Base-by-base conservation (phyloP, 1,284 basidiomycete species). In the Paramarasmius palmivorus region DNA sequence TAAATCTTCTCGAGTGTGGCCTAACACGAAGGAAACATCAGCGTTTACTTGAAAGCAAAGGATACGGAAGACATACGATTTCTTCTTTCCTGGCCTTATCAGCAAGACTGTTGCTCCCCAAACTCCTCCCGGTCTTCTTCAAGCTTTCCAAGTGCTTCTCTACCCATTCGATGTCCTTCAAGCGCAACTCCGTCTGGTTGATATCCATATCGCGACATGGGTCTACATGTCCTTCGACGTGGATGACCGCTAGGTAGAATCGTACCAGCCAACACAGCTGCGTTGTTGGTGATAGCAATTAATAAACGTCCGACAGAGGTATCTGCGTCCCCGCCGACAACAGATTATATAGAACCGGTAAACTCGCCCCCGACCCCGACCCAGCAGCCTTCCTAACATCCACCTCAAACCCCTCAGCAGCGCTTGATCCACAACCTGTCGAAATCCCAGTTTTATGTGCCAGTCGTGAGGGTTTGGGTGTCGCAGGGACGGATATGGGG, bases 151-250 rank as follows among this genome's bases (percentile, higher is more conserved):
- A 72, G 49, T 86, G 77, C 76, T 98, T 98, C 74, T 98, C 92
- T 12, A 93, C 88, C 97, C 97, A 99, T 68, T 99, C 97, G 60
- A 97, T 97, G 71, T 99, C 97, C 77, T 99, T 99, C 53, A 99
- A 75, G 47, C 95, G 81, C 36, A 98, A 76, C 72, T 98, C 95
- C 32, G 86, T 97, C 61, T 90, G 89, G 69, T 99, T 99, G 68
- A 98, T 98, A 62, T 93, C 88, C 96, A 99, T 98, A 73, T 99
- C 97, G 59, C 97, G 89, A 50, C 92, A 64, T 19, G 97, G 97
- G 74, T 99, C 82, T 55, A 99, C 95, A 62, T 99, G 97, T 50
- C 97, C 97, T 73, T 99, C 97, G 64, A 99, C 97, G 73, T 99
- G 97, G 62, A 93, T 98, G 68, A 99, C 95, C 68, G n/a, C n/a